A percentile compares a stretch with the other conserved stretches of the same genome.
Evolutionary conservation across 495 filamentous ascomycete species (phyloP).

Genomic region (Pyrenula aspistea): DNA sequence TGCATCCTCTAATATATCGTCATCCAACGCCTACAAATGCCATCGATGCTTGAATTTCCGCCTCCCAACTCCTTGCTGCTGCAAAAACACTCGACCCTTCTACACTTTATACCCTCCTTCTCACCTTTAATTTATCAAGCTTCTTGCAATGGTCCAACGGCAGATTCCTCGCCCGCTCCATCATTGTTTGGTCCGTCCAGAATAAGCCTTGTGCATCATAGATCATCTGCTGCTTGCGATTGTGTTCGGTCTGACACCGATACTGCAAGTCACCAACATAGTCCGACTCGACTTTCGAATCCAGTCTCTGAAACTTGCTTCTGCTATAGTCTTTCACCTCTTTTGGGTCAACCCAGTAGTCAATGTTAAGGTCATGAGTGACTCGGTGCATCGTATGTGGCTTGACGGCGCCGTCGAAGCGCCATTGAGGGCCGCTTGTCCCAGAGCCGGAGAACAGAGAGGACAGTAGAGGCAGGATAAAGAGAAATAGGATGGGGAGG

Average conservation of each 20-base stretch:
- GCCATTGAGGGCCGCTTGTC: slow-evolving; percentile 50
- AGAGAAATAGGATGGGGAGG: slow-evolving; percentile 76
- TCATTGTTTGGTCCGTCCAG: slow-evolving; percentile 62
- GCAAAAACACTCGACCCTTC: neutral
- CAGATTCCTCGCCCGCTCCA: slow-evolving; percentile 52
- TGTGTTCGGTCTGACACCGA: slow-evolving; percentile 61
- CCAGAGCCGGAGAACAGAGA: slow-evolving; percentile 57
- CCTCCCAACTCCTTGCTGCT: neutral
- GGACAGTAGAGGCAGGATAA: slow-evolving; percentile 76
- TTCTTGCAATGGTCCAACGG: slow-evolving; percentile 45
- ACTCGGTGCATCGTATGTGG: slow-evolving; percentile 62
- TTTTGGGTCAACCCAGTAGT: slow-evolving; percentile 73
- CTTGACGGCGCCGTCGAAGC: slow-evolving; percentile 52
- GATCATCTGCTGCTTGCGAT: slow-evolving; percentile 47
- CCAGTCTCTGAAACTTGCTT: slow-evolving; percentile 57
- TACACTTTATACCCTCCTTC: neutral
- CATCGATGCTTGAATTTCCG: neutral
- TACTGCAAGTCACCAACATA: slow-evolving; percentile 52
- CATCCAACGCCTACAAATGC: neutral
- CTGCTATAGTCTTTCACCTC: slow-evolving; percentile 60
- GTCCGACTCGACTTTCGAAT: slow-evolving; percentile 60
- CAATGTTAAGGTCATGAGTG: slow-evolving; percentile 56
- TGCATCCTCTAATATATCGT: no score
- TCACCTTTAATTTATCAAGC: slow-evolving; percentile 32
- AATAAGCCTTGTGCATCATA: slow-evolving; percentile 88